Evolutionary conservation across 352 stramenopile genomes (phyloP).

Genomic region (Phytopythium sindhum): DNA sequence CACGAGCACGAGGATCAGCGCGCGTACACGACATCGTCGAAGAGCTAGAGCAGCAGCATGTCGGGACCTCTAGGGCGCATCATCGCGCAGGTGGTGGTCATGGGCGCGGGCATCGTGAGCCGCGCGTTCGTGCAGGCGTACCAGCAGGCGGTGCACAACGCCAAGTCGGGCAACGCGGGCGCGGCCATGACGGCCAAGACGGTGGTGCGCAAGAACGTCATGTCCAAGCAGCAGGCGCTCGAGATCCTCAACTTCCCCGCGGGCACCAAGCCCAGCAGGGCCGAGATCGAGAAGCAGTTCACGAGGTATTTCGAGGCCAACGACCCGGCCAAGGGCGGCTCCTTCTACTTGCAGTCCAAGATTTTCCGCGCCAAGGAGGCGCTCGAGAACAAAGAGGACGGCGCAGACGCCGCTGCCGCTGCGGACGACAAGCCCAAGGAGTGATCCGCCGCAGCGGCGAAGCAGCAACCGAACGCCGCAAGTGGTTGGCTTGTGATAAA

Average conservation of each 20-base stretch:
- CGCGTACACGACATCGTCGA: background rate
- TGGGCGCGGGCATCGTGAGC: slow-evolving; percentile 77
- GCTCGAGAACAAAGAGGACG: slow-evolving; percentile 48
- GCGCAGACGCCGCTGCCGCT: slow-evolving; percentile 14
- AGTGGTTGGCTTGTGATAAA: background rate
- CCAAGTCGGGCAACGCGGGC: slow-evolving; percentile 67
- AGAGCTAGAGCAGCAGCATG: slow-evolving; percentile 31
- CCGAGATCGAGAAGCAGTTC: slow-evolving; percentile 84
- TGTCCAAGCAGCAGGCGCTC: slow-evolving; percentile 68
- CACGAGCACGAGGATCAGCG: background rate
- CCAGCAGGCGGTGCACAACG: slow-evolving; percentile 86
- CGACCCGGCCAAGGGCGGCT: slow-evolving; percentile 87
- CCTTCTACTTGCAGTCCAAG: slow-evolving; percentile 93
- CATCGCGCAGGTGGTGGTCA: slow-evolving; percentile 82
- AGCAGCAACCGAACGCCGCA: background rate
- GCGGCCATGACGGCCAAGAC: slow-evolving; percentile 62
- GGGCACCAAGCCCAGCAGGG: slow-evolving; percentile 30
- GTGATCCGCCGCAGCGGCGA: background rate
- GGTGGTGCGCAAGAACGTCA: slow-evolving; percentile 70
- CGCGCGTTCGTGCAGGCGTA: slow-evolving; percentile 88
- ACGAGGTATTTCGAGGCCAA: slow-evolving; percentile 88
- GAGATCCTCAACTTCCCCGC: slow-evolving; percentile 84
- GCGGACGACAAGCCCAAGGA: slow-evolving; percentile 16
- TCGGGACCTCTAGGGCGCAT: slow-evolving; percentile 79
- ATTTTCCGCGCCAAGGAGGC: slow-evolving; percentile 90